Evolutionary conservation across 345 rosid genomes (phyloP).

Genomic region (Conringia planisiliqua): DNA sequence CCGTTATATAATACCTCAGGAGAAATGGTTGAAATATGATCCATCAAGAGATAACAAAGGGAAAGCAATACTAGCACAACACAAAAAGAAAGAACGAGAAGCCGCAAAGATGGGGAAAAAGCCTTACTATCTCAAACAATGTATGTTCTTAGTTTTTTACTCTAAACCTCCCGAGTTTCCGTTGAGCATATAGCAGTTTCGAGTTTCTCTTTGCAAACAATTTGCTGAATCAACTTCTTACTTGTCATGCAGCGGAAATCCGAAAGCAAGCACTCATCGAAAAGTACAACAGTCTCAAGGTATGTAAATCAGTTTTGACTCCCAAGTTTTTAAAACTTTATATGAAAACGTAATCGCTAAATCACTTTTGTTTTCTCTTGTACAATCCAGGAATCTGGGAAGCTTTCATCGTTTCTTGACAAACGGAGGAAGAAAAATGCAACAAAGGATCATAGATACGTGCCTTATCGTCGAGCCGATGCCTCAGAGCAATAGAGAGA

Average conservation of each 20-base stretch:
- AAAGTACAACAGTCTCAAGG: constrained; percentile 79
- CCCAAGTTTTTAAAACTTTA: neutral
- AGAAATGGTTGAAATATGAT: constrained; percentile 65
- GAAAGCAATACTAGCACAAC: constrained; percentile 58
- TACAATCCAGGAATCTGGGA: constrained; percentile 60
- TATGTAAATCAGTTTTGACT: constrained; percentile 22
- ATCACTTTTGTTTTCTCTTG: neutral
- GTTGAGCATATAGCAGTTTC: neutral
- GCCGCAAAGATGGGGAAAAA: constrained; percentile 80
- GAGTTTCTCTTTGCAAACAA: neutral
- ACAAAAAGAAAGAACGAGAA: constrained; percentile 84
- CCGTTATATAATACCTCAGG: constrained; percentile 37
- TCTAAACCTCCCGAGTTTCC: neutral
- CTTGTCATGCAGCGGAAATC: constrained; percentile 66
- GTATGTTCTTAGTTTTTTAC: constrained; percentile 31
- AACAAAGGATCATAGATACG: constrained; percentile 77
- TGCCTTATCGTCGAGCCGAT: constrained; percentile 68
- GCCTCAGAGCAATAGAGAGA: constrained; percentile 31
- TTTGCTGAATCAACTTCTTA: constrained; percentile 24
- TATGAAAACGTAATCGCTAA: constrained; percentile 16
- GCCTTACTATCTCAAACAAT: constrained; percentile 85
- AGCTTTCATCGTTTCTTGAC: constrained; percentile 75
- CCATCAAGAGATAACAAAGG: constrained; percentile 59
- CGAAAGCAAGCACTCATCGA: constrained; percentile 65
- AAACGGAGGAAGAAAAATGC: constrained; percentile 87